Conservation (phyloP, 1,284 basidiomycete genomes). For the Austropuccinia psidii region DNA sequence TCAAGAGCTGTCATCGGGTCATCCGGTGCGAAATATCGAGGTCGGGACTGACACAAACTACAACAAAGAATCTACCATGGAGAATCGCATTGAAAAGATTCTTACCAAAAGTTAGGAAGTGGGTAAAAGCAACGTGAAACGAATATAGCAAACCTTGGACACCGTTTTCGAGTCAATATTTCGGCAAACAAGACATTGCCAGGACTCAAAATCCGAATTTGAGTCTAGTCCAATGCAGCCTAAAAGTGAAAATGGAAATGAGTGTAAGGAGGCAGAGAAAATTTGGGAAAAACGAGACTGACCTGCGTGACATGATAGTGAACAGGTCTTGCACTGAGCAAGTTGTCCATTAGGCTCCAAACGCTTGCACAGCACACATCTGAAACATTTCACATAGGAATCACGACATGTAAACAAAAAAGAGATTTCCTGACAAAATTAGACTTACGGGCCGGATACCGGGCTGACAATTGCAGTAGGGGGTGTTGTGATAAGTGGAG, state of each 20-base stretch:
- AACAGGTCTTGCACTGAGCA: conserved; percentile 20
- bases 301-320: conserved; percentile 23
- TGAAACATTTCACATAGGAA: background rate
- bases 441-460: background rate
- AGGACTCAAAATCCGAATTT: background rate
- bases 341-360: conserved; percentile 7
- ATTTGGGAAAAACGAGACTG: background rate
- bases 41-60: conserved; percentile 25
- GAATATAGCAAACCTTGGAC: conserved; percentile 6
- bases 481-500: background rate
- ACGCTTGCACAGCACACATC: conserved; percentile 28
- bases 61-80: conserved; percentile 20
- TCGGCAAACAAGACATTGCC: conserved; percentile 31
- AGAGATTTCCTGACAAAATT: background rate
- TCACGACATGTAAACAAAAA: background rate
- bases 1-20: conserved; percentile 21
- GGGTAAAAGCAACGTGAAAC: background rate
- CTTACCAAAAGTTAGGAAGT: background rate
- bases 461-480: background rate
- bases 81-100: background rate
- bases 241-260: background rate
- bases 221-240: conserved; percentile 26
- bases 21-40: background rate
- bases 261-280: background rate
- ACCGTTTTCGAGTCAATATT: conserved; percentile 24